Base-by-base conservation (phyloP, 176 grass and related monocot genomes). In the Ensete glaucum region DNA sequence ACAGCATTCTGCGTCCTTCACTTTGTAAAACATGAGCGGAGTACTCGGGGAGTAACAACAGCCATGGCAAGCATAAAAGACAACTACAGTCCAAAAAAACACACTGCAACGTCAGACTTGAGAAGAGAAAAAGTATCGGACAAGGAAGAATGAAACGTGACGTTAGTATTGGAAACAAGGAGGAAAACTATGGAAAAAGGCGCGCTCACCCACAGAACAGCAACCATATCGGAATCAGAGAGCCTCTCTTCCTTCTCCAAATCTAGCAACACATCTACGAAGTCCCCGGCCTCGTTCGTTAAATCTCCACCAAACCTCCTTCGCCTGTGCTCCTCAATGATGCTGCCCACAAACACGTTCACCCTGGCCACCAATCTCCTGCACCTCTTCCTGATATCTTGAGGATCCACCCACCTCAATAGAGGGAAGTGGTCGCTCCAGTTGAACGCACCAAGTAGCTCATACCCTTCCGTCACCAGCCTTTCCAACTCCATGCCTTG, bases 391-490 rank as follows among this genome's bases (percentile, higher is more conserved):
- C 82, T 55, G 50, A 84, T 59, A 67, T 76, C 82, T 13, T 84
- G 82, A 21, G 78, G 77, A 79, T 84, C 82, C 34, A 84, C 25
- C 76, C 82, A 79, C n/a, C 76, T 63, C 57, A 84, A 50, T 8
- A 84, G 17, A 25, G 82, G 76, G 21, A 84, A 64, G 53, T 84
- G 82, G 16, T 84, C 82, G 53, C 82, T 66, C 82, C 82, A 84
- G 69, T 84, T 84, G 77, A 84, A 79, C 49, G 71, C 72, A 10
- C 82, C 75, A 71, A 84, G 82, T 25, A 84, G 29, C 9, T 79
- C 82, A 66, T 84, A 79, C 26, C 82, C 82, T 73, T 84, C 82
- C 21, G 21, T 10, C 1, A 84, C 82, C 23, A 84, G 59, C 7
- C 23, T 53, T 25, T 74, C 82, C 69, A 84, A 54, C 56, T 84